These are phyloP conservation scores for Erucastrum elatum DNA, from an alignment of 345 rosid species.

Conservation along the genomic window DNA sequence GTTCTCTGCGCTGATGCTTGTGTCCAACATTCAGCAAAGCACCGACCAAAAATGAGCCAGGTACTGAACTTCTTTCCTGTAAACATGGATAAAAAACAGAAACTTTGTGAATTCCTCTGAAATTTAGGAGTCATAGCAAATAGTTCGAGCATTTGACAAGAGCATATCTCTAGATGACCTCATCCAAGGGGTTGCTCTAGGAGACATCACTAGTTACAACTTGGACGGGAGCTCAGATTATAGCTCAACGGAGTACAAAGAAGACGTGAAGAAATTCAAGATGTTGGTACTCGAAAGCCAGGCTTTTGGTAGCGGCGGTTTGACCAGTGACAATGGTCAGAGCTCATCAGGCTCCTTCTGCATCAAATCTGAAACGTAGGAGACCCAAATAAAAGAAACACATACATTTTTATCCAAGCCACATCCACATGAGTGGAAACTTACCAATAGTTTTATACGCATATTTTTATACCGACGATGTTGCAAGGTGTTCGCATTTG, in stretches of 20 bases:
- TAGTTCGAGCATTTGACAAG: conserved; percentile 81
- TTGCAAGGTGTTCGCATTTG: too few relatives aligned
- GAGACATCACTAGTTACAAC: conserved; percentile 47
- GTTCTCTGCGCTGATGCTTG: conserved; percentile 81
- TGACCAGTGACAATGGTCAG: conserved; percentile 48
- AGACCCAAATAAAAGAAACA: too few relatives aligned
- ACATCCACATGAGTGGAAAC: too few relatives aligned
- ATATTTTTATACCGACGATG: too few relatives aligned
- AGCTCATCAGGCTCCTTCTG: conserved; percentile 59
- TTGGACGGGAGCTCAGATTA: conserved; percentile 64
- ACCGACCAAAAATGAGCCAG: conserved; percentile 83
- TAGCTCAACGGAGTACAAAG: conserved; percentile 58
- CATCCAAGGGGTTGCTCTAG: conserved; percentile 55
- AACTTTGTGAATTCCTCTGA: conserved; percentile 11
- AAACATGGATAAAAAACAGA: too few relatives aligned
- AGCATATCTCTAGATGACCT: conserved; percentile 62
- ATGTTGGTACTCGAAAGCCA: conserved; percentile 60
- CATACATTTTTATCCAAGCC: too few relatives aligned
- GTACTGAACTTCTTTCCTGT: conserved; percentile 35
- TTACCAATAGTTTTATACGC: too few relatives aligned
- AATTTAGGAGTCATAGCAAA: conserved; percentile 41
- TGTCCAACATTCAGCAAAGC: conserved; percentile 73
- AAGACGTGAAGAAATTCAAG: conserved; percentile 41
- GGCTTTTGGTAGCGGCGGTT: conserved; percentile 52
- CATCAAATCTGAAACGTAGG: conserved; percentile 2